Percentiles rank a stretch among this genome's conserved stretches.
phyloP scores from a whole-genome alignment of 1,284 basidiomycete species.

The Cystobasidiaceae sp. region DNA sequence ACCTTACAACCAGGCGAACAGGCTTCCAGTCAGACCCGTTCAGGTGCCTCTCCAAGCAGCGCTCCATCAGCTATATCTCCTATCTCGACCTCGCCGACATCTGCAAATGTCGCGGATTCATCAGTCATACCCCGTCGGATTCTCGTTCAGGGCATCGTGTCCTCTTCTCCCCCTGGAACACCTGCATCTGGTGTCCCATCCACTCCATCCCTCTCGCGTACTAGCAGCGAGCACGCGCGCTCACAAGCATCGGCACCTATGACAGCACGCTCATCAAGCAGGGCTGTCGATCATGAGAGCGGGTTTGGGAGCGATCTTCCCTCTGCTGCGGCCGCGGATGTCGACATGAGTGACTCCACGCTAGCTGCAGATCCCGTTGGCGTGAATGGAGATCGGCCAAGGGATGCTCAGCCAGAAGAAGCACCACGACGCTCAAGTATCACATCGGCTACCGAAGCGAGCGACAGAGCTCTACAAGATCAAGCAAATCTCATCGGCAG shows the following conservation, averaged over 20 bases:
- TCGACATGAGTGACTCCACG: no score
- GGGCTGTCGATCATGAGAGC: no score
- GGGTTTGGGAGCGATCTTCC: no score
- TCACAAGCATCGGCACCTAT: no score
- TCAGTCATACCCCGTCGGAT: constrained; percentile 10
- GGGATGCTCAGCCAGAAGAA: neutral
- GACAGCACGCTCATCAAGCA: no score
- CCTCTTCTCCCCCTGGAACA: neutral
- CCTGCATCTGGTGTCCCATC: neutral
- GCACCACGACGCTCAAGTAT: neutral
- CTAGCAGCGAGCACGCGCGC: no score
- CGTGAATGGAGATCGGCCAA: no score
- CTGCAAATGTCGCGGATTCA: neutral
- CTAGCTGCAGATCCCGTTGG: no score
- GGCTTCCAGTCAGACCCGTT: no score
- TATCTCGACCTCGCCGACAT: neutral
- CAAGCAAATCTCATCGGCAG: constrained; percentile 30
- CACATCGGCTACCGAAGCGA: neutral
- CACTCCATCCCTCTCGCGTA: neutral
- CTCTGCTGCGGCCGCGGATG: no score
- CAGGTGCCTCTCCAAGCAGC: no score
- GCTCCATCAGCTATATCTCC: no score
- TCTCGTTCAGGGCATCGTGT: constrained; percentile 22
- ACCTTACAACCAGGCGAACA: neutral
- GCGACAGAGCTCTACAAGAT: neutral